Conservation (phyloP, 495 filamentous ascomycete species). For the Parmelia sp. region DNA sequence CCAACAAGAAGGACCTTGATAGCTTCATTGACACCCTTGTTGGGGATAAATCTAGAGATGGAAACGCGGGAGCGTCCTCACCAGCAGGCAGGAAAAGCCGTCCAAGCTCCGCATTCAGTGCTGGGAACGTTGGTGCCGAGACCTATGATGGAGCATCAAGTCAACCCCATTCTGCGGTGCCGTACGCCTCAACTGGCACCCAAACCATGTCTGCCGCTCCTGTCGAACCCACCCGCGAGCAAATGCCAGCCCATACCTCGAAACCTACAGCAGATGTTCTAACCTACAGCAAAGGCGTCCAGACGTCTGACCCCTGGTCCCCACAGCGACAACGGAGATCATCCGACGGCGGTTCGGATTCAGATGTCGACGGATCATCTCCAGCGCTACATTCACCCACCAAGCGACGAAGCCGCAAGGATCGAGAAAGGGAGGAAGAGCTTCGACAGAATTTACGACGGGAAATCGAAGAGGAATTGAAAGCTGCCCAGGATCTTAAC, state of each 20-base stretch:
- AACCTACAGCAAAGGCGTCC: slow-evolving; percentile 92
- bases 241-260: slow-evolving; percentile 60
- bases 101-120: slow-evolving; percentile 76
- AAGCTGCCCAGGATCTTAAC: slow-evolving; percentile 53
- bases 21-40: slow-evolving; percentile 71
- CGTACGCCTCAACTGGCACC: slow-evolving; percentile 31
- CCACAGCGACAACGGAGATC: slow-evolving; percentile 30
- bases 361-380: slow-evolving; percentile 45
- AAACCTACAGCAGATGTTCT: slow-evolving; percentile 71
- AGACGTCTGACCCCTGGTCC: slow-evolving; percentile 56
- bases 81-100: slow-evolving; percentile 63
- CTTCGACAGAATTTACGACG: slow-evolving; percentile 73
- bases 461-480: slow-evolving; percentile 90
- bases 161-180: slow-evolving; percentile 7
- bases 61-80: slow-evolving; percentile 52
- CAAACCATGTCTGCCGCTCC: slow-evolving; percentile 65
- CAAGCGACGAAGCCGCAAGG: slow-evolving; percentile 68
- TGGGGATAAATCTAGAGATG: slow-evolving; percentile 68
- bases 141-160: slow-evolving; percentile 48
- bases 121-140: slow-evolving; percentile 64
- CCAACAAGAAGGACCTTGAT: slow-evolving; percentile 75
- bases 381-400: slow-evolving; percentile 37
- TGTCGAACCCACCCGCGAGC: slow-evolving; percentile 68
- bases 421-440: slow-evolving; percentile 78
- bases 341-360: slow-evolving; percentile 54